Evolutionary conservation across 2,329 filamentous ascomycete genomes (phyloP).

Genomic region (Penicillium olsonii): DNA sequence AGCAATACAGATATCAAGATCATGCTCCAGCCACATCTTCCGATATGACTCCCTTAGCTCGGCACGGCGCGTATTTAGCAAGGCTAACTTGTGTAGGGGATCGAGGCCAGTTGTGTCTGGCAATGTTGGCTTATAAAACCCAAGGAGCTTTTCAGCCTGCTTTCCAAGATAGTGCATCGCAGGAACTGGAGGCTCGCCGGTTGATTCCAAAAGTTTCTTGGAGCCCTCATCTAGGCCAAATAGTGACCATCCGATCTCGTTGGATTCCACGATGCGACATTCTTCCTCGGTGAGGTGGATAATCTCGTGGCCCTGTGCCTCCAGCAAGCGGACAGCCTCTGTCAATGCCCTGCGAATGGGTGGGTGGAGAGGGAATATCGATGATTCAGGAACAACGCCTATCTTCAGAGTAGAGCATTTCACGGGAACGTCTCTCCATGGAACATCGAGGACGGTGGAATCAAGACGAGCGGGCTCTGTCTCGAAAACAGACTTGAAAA

Average conservation of each 20-base stretch:
- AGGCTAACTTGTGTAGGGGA: conserved; percentile 16
- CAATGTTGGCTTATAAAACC: not conserved
- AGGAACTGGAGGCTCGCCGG: conserved; percentile 29
- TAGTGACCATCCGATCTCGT: conserved; percentile 23
- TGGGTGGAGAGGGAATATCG: conserved; percentile 51
- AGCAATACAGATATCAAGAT: conserved; percentile 53
- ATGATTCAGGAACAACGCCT: conserved; percentile 51
- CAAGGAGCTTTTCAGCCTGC: conserved; percentile 9
- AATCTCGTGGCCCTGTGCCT: conserved; percentile 48
- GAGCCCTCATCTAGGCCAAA: conserved; percentile 25
- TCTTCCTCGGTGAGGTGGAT: conserved; percentile 30
- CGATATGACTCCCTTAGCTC: conserved; percentile 44
- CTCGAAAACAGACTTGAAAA: conserved; percentile 15
- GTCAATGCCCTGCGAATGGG: conserved; percentile 49
- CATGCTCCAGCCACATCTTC: conserved; percentile 42
- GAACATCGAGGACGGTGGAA: conserved; percentile 21
- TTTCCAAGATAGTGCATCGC: conserved; percentile 12
- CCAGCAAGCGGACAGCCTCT: conserved; percentile 39
- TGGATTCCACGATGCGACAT: conserved; percentile 14
- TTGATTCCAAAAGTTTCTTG: conserved; percentile 17
- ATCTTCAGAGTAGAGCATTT: conserved; percentile 40
- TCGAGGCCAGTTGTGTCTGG: conserved; percentile 16
- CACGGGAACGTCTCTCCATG: conserved; percentile 18
- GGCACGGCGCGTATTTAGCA: conserved; percentile 29
- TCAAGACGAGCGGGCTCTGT: conserved; percentile 19